These are phyloP conservation scores for Tylopilus sp. DNA, from an alignment of 768 basidiomycete species.

Conservation along the genomic window DNA sequence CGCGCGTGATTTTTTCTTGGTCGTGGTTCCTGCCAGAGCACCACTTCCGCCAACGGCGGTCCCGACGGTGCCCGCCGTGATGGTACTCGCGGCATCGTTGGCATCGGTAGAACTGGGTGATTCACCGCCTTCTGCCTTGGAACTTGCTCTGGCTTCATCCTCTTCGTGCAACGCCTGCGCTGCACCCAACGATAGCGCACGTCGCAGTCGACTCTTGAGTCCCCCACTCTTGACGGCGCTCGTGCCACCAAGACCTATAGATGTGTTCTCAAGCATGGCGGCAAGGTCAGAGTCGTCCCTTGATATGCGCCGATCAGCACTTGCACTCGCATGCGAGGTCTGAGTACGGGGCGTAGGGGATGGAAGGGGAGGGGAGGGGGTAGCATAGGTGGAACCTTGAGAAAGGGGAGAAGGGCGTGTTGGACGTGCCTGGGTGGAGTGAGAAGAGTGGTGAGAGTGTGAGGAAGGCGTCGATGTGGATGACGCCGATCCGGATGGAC, in stretches of 20 bases:
- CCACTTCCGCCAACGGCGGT: conserved; percentile 4
- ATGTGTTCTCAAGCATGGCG: conserved; percentile 42
- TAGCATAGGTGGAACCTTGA: conserved; percentile 28
- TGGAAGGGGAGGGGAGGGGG: conserved; percentile 12
- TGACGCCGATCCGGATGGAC: conserved; percentile 30
- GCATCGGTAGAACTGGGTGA: conserved; percentile 26
- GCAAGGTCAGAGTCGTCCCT: conserved; percentile 71
- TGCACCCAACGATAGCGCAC: conserved; percentile 68
- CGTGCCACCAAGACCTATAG: conserved; percentile 35
- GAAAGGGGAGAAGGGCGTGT: conserved; percentile 32
- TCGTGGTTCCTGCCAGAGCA: conserved; percentile 29
- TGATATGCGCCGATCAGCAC: conserved; percentile 72
- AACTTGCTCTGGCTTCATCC: conserved; percentile 11
- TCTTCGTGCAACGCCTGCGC: conserved; percentile 52
- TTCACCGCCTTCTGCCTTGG: conserved; percentile 31
- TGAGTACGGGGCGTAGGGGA: conserved; percentile 21
- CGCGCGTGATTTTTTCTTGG: conserved; percentile 70
- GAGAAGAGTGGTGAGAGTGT: conserved; percentile 26
- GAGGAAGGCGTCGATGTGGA: conserved; percentile 27
- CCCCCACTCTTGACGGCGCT: conserved; percentile 55
- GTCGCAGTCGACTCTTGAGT: conserved; percentile 72
- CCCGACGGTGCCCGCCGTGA: conserved; percentile 39
- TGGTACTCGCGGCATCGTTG: conserved; percentile 28
- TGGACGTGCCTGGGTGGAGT: conserved; percentile 28
- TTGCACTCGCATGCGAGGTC: conserved; percentile 43